Evolutionary conservation across 805 yeast species (phyloP), one percentile per base, ranked within the genome.

Genomic region (Pichia rugopelliculosa): DNA sequence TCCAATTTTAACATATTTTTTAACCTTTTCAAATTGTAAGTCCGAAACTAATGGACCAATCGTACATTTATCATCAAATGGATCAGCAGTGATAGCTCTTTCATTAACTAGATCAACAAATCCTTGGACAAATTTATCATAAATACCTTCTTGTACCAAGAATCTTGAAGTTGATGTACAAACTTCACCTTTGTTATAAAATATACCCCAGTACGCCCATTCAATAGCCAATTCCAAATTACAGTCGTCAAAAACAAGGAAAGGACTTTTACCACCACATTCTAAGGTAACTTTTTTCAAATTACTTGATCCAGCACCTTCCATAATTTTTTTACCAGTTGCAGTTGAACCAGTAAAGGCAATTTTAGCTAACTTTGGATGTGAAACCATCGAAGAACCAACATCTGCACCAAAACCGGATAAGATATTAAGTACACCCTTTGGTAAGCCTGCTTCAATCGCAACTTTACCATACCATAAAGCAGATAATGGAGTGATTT

Each of bases 311-410:
- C 87, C 83, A 57, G 88, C 85, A 56, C 75, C 72, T 56, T 75
- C 74, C 80, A 84, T 83, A 54, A 84, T 80, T 59, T 67, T 70
- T 63, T 79, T 79, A 65, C 93, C 93, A 47, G 84, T 75, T 45
- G 76, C 77, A 36, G 91, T 84, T 24, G 91, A 84, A 57, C 93
- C 93, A 43, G 93, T 84, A 69, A 84, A 84, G 4, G 90, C 87
- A 58, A 84, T 72, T 67, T 84, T 84, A 60, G 79, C 77, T 54
- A 84, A 75, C 55, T 70, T 75, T 52, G 79, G 80, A 65, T 84
- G 90, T 50, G 72, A 69, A 41, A 84, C 72, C 53, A 84, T 74
- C 40, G 83, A 79, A 47, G 76, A 73, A 65, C 93, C 93, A 53
- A 83, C 81, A 56, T 74, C 75, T 55, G 75, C 70, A 60, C 91